Conservation (phyloP, 1,284 basidiomycete species). For the Mycocalia duriaeana region DNA sequence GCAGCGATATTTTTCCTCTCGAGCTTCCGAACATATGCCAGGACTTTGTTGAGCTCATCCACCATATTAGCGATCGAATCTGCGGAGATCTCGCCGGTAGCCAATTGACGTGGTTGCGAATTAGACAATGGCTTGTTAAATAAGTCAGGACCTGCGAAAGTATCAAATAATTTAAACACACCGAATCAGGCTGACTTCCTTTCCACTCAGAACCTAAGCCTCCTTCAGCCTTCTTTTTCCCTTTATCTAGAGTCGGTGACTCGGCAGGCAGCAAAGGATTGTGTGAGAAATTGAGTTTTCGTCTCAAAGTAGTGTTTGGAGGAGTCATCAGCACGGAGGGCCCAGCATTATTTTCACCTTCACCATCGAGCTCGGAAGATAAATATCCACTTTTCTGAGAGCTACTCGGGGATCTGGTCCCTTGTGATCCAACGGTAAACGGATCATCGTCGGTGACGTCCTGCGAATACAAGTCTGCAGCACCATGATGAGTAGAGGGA, state of each 20-base stretch:
- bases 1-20: constrained; percentile 34
- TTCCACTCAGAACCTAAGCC: background rate
- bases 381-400: too few species aligned
- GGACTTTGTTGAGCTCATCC: constrained; percentile 15
- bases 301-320: too few species aligned
- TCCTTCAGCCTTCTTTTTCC: background rate
- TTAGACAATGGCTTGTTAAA: background rate
- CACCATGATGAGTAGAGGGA: background rate
- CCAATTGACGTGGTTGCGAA: background rate
- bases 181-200: background rate
- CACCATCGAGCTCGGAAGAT: too few species aligned
- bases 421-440: background rate
- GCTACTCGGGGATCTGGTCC: too few species aligned
- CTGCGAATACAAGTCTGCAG: background rate
- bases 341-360: too few species aligned
- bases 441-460: background rate
- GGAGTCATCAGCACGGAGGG: too few species aligned
- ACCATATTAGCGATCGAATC: constrained; percentile 13
- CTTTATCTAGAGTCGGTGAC: background rate
- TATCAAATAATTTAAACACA: background rate
- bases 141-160: too few species aligned
- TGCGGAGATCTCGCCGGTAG: constrained; percentile 7
- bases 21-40: constrained; percentile 34
- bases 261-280: too few species aligned
- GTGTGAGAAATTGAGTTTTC: too few species aligned